A percentile compares a stretch with the other conserved stretches of the same genome.
Evolutionary conservation across 2,329 filamentous ascomycete species (phyloP).

Genomic region (Coniochaeta pulveracea): DNA sequence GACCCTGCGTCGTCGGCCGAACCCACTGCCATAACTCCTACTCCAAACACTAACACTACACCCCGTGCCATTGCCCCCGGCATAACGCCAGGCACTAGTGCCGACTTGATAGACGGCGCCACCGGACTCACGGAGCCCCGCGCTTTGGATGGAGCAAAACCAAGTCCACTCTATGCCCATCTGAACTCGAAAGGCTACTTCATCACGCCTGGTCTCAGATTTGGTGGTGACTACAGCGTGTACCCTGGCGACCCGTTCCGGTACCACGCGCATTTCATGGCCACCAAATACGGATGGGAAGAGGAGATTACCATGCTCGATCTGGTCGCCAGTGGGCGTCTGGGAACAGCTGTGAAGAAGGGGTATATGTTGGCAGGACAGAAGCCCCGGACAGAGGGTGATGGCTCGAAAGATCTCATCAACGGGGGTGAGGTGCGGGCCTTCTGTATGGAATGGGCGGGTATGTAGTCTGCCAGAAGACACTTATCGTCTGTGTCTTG

Average conservation of each 20-base stretch:
- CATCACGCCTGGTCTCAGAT: slow-evolving; percentile 83
- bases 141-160: slow-evolving; percentile 25
- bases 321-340: slow-evolving; percentile 71
- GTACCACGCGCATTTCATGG: slow-evolving; percentile 91
- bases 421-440: slow-evolving; percentile 43
- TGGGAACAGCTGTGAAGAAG: slow-evolving; percentile 95
- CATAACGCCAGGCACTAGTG: slow-evolving; percentile 29
- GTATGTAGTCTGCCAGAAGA: slow-evolving; percentile 63
- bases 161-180: slow-evolving; percentile 69
- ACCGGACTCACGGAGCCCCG: slow-evolving; percentile 3
- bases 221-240: slow-evolving; percentile 87
- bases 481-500: slow-evolving; percentile 11
- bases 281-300: slow-evolving; percentile 76
- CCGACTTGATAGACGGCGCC: slow-evolving; percentile 13
- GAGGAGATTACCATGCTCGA: slow-evolving; percentile 77
- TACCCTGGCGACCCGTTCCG: slow-evolving; percentile 92
- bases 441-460: slow-evolving; percentile 89
- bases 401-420: slow-evolving; percentile 11
- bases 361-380: slow-evolving; percentile 76
- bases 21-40: slow-evolving; percentile 6
- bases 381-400: slow-evolving; percentile 21
- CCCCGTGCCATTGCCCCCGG: slow-evolving; percentile 13
- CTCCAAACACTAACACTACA: slow-evolving; percentile 19
- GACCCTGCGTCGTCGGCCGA: neutral
- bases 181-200: slow-evolving; percentile 74